phyloP scores from a whole-genome alignment of 805 yeast species.

The Lipomyces lipofer region DNA sequence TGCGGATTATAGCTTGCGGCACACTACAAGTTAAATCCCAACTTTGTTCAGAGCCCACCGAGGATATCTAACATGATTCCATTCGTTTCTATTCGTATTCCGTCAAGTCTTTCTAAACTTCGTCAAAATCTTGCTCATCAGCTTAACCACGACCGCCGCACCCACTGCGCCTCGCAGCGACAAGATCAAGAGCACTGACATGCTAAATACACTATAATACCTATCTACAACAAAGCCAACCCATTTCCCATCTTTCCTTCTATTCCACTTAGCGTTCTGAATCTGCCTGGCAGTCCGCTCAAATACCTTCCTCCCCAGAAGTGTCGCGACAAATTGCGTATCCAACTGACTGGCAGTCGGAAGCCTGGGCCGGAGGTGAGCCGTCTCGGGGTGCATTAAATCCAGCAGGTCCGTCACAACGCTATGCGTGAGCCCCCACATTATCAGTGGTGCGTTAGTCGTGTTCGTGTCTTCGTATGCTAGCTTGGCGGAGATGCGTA shows the following conservation, averaged over 20 bases:
- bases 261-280: slow-evolving; percentile 1
- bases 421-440: slow-evolving; percentile 45
- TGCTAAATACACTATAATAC: not conserved
- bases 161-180: not conserved
- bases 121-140: not conserved
- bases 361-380: slow-evolving; percentile 9
- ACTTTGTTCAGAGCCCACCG: no score
- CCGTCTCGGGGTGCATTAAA: slow-evolving; percentile 4
- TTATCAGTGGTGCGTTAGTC: slow-evolving; percentile 10
- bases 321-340: slow-evolving; percentile 9
- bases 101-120: no score
- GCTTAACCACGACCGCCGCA: not conserved
- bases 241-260: not conserved
- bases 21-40: no score
- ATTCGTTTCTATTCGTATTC: no score
- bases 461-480: not conserved
- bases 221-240: not conserved
- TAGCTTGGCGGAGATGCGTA: not conserved
- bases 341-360: slow-evolving; percentile 18
- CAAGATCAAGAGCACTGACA: not conserved
- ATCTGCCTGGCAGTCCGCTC: not conserved
- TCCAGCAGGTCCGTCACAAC: slow-evolving; percentile 39
- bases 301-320: slow-evolving; percentile 12
- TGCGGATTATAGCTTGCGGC: no score
- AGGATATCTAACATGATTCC: not conserved